Conservation (phyloP, 805 yeast genomes). For the Vanderwaltozyma tropicalis region DNA sequence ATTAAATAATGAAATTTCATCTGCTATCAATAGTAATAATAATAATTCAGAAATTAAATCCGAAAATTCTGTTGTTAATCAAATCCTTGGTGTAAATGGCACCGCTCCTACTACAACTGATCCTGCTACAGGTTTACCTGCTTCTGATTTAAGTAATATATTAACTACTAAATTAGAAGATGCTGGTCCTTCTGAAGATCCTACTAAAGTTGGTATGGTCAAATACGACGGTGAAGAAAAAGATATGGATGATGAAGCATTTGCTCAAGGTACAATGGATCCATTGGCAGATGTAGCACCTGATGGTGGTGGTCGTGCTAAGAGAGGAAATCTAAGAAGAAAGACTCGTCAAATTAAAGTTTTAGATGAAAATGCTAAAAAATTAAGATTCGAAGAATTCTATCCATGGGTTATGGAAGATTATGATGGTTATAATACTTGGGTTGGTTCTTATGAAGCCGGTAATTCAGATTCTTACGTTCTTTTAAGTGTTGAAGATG, state of each 20-base stretch:
- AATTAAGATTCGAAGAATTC: constrained; percentile 85
- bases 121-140: neutral
- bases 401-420: constrained; percentile 99
- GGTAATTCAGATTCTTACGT: constrained; percentile 76
- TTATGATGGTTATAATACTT: constrained; percentile 85
- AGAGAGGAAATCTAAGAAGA: constrained; percentile 46
- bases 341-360: constrained; percentile 78
- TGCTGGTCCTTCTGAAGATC: constrained; percentile 30
- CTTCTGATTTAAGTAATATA: constrained; percentile 1
- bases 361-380: constrained; percentile 73
- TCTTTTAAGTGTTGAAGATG: constrained; percentile 70
- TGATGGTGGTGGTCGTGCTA: constrained; percentile 74
- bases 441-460: constrained; percentile 95
- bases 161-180: constrained; percentile 28
- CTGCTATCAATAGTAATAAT: too few species aligned
- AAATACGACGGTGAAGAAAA: constrained; percentile 31
- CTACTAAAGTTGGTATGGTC: constrained; percentile 33
- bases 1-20: neutral
- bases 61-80: too few species aligned
- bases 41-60: too few species aligned
- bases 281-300: constrained; percentile 70
- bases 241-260: constrained; percentile 30
- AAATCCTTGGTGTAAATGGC: too few species aligned
- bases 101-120: constrained; percentile 1
- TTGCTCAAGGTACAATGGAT: constrained; percentile 28